These are phyloP conservation scores for Arxiozyma bovina DNA, from an alignment of 1,139 yeast species.

Conservation along the genomic window DNA sequence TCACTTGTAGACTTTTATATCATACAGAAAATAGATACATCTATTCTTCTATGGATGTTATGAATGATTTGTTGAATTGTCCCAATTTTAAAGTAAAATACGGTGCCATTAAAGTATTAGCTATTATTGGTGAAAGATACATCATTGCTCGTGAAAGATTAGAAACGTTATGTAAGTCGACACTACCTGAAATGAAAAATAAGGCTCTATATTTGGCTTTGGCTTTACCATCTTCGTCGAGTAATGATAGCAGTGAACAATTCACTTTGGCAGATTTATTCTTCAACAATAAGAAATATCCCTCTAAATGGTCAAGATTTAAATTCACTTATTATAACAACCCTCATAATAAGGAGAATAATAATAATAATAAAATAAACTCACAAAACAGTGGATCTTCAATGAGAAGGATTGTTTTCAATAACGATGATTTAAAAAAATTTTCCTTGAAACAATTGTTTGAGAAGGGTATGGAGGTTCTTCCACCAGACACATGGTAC, in stretches of 20 bases:
- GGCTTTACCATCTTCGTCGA: constrained; percentile 43
- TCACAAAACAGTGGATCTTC: constrained; percentile 11
- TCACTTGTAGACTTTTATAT: constrained; percentile 56
- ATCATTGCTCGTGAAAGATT: constrained; percentile 38
- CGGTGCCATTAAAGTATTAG: constrained; percentile 56
- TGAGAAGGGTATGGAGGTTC: constrained; percentile 46
- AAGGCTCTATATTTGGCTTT: constrained; percentile 46
- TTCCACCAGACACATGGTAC: constrained; percentile 59
- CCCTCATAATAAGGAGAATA: background rate
- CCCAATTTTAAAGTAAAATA: constrained; percentile 53
- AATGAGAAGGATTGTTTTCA: constrained; percentile 34
- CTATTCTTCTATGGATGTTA: constrained; percentile 58
- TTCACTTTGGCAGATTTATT: constrained; percentile 48
- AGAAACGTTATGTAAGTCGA: constrained; percentile 38
- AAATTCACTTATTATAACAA: constrained; percentile 46
- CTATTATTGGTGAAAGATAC: constrained; percentile 52
- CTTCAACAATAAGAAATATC: constrained; percentile 40
- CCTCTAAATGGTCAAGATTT: constrained; percentile 49
- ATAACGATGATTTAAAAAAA: constrained; percentile 43
- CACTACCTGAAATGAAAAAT: constrained; percentile 31
- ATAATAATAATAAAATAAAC: background rate
- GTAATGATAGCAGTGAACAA: constrained; percentile 38
- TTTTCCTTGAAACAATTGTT: constrained; percentile 54
- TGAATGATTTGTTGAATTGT: constrained; percentile 52
- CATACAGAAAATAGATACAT: constrained; percentile 61